Evolutionary conservation across 2,329 filamentous ascomycete genomes (phyloP).

Genomic region (Pleoardoris graminearum): DNA sequence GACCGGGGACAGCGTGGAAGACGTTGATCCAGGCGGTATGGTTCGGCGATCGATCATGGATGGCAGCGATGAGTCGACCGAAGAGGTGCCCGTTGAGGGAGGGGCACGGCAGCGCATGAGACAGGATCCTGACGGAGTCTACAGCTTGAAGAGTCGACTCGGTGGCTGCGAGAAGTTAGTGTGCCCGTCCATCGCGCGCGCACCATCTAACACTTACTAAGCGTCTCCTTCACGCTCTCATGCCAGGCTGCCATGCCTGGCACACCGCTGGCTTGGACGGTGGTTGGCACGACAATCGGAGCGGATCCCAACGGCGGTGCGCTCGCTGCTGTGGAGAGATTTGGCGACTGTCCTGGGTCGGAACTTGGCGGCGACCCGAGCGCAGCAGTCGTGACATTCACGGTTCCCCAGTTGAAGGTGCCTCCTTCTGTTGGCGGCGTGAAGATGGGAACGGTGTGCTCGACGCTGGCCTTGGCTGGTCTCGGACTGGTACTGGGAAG

Average conservation of each 20-base stretch:
- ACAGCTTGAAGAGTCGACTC: constrained; percentile 37
- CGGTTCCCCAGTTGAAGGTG: constrained; percentile 46
- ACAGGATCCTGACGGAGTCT: constrained; percentile 59
- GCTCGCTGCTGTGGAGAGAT: constrained; percentile 25
- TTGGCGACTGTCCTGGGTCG: constrained; percentile 41
- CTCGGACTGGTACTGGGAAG: constrained; percentile 22
- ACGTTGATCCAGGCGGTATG: constrained; percentile 65
- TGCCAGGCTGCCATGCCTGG: constrained; percentile 38
- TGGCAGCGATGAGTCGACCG: constrained; percentile 56
- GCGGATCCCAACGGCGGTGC: constrained; percentile 27
- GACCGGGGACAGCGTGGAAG: constrained; percentile 64
- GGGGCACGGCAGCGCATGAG: constrained; percentile 63
- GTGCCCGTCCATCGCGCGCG: not conserved
- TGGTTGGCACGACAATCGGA: constrained; percentile 29
- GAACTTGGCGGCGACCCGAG: constrained; percentile 47
- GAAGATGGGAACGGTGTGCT: constrained; percentile 47
- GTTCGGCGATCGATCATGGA: constrained; percentile 57
- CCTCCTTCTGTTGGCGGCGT: constrained; percentile 52
- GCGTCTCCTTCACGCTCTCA: constrained; percentile 32
- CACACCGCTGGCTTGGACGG: constrained; percentile 25
- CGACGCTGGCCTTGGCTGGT: constrained; percentile 28
- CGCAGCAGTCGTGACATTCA: constrained; percentile 40
- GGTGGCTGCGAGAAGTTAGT: constrained; percentile 30
- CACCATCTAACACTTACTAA: constrained; percentile 32
- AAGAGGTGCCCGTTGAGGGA: constrained; percentile 57